These are phyloP conservation scores for Candolleomyces efflorescens DNA, from an alignment of 768 basidiomycete species.

Conservation along the genomic window DNA sequence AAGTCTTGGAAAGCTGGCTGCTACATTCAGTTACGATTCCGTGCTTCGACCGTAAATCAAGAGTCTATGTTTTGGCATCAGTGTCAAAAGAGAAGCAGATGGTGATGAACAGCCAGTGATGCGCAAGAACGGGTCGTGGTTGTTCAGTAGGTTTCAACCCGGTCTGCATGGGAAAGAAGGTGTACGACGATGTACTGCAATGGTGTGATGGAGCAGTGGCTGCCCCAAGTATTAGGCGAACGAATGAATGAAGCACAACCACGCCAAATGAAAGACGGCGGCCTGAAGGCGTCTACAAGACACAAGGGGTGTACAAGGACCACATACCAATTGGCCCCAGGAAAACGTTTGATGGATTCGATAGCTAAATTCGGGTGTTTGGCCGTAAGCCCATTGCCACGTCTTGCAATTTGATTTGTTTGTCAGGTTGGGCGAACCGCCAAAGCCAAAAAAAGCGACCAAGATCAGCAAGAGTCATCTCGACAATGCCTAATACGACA, in stretches of 20 bases:
- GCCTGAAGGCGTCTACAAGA: too few relatives aligned
- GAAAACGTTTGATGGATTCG: constrained; percentile 37
- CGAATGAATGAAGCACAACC: not conserved
- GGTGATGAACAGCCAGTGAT: not conserved
- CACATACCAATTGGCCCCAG: constrained; percentile 35
- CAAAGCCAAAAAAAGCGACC: not conserved
- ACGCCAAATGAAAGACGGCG: not conserved
- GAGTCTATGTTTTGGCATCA: constrained; percentile 27
- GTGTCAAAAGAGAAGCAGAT: not conserved
- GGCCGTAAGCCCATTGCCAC: constrained; percentile 93
- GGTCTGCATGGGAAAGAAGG: not conserved
- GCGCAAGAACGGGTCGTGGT: not conserved
- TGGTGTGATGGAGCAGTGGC: too few relatives aligned
- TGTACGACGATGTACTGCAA: not conserved
- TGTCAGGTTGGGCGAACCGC: not conserved
- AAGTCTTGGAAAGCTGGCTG: constrained; percentile 18
- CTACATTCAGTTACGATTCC: constrained; percentile 55
- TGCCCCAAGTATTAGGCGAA: too few relatives aligned
- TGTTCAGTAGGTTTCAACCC: not conserved
- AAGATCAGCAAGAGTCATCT: not conserved
- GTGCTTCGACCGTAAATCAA: constrained; percentile 56
- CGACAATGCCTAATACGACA: too few relatives aligned
- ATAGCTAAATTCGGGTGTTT: constrained; percentile 91
- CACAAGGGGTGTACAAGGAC: not conserved
- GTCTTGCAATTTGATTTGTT: constrained; percentile 40